phyloP scores from a whole-genome alignment of 495 filamentous ascomycete species.

The Echria macrotheca region DNA sequence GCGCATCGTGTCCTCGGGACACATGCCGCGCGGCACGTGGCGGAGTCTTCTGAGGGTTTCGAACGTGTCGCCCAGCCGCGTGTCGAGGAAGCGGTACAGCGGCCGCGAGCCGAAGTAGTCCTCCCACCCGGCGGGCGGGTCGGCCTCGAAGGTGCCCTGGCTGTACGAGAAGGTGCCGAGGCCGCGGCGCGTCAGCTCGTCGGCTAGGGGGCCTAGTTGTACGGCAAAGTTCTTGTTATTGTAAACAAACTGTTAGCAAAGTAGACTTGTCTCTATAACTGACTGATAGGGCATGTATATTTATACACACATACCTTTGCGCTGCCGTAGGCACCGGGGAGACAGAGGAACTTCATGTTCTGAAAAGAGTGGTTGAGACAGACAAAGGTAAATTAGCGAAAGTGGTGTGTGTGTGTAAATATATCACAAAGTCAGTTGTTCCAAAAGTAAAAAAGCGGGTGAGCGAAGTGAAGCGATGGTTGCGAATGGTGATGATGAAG shows the following conservation, averaged over 20 bases:
- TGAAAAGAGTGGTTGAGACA: background rate
- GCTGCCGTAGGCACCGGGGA: constrained; percentile 38
- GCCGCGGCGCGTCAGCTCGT: constrained; percentile 38
- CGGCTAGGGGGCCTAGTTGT: constrained; percentile 46
- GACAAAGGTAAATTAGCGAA: background rate
- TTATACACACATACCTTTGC: constrained; percentile 27
- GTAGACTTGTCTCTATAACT: background rate
- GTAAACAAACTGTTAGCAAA: too few species aligned
- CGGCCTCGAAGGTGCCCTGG: constrained; percentile 40
- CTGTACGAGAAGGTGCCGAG: constrained; percentile 43
- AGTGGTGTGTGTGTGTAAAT: background rate
- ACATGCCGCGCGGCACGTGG: constrained; percentile 42
- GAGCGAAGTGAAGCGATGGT: background rate
- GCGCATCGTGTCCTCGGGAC: constrained; percentile 47
- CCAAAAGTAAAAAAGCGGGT: background rate
- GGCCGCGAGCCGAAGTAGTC: constrained; percentile 50
- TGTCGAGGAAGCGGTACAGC: constrained; percentile 48
- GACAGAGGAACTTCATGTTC: constrained; percentile 26
- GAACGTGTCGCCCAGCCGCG: constrained; percentile 37
- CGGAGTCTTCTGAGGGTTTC: constrained; percentile 46
- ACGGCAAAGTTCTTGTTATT: constrained; percentile 55
- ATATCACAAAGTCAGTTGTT: background rate
- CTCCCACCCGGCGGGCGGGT: constrained; percentile 43
- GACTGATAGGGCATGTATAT: background rate
- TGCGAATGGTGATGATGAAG: background rate